Conservation (phyloP, 768 basidiomycete genomes). For the Galerina sulciceps region DNA sequence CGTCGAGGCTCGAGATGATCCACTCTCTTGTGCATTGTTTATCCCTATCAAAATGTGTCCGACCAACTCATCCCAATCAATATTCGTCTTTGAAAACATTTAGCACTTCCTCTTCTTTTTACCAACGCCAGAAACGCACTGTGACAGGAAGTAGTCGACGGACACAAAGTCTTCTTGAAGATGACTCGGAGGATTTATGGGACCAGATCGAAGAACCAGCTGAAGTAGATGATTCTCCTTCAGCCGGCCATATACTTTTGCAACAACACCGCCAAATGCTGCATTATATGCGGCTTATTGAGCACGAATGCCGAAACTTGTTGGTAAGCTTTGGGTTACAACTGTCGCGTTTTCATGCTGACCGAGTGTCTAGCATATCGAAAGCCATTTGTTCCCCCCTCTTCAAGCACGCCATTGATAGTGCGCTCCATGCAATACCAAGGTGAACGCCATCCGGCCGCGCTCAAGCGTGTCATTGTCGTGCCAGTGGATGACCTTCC, state of each 20-base stretch:
- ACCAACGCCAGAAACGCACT: conserved; percentile 17
- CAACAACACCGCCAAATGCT: conserved; percentile 75
- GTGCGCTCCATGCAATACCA: conserved; percentile 79
- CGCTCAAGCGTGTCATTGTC: conserved; percentile 72
- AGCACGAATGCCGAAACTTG: conserved; percentile 88
- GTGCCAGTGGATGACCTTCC: conserved; percentile 78
- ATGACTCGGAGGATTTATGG: conserved; percentile 45
- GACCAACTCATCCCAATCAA: neutral
- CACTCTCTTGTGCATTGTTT: conserved; percentile 20
- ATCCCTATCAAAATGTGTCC: conserved; percentile 14
- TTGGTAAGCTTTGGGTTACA: conserved; percentile 52
- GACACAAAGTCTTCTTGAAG: conserved; percentile 39
- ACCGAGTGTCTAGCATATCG: conserved; percentile 64
- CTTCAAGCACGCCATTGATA: conserved; percentile 58
- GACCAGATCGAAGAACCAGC: conserved; percentile 49
- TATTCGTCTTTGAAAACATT: conserved; percentile 7
- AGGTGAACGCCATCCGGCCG: conserved; percentile 76
- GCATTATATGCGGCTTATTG: conserved; percentile 83
- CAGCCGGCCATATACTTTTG: conserved; percentile 72
- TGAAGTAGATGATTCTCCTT: conserved; percentile 66
- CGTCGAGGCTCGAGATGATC: conserved; percentile 7
- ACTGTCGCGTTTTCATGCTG: neutral
- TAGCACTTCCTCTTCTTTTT: conserved; percentile 17
- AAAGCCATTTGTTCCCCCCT: conserved; percentile 77
- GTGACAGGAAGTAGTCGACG: conserved; percentile 31